A percentile compares a stretch with the other conserved stretches of the same genome.
These are phyloP conservation scores for Cyberlindnera euphorbiiphila DNA, from an alignment of 805 yeast species.

Conservation along the genomic window DNA sequence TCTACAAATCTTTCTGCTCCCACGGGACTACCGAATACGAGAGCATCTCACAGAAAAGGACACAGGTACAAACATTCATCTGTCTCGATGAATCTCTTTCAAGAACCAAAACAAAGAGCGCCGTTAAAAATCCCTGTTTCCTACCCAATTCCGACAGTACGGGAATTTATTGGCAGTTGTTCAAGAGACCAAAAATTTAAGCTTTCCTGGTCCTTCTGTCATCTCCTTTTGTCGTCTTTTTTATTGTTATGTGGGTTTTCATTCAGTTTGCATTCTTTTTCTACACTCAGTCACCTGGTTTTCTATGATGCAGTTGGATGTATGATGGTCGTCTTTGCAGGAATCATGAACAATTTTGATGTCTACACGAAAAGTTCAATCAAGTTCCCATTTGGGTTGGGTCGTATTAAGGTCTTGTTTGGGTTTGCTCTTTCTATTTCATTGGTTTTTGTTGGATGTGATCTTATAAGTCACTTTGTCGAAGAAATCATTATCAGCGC, in stretches of 20 bases:
- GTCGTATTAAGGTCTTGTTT: conserved; percentile 82
- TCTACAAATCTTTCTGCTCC: conserved; percentile 40
- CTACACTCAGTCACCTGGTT: conserved; percentile 80
- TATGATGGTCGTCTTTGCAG: conserved; percentile 62
- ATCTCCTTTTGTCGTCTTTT: conserved; percentile 48
- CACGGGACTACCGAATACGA: conserved; percentile 32
- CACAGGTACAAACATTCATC: conserved; percentile 95
- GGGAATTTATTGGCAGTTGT: conserved; percentile 61
- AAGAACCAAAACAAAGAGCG: conserved; percentile 77
- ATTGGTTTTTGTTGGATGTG: conserved; percentile 86
- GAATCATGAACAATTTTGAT: conserved; percentile 83
- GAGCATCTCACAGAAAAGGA: conserved; percentile 80
- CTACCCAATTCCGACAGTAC: conserved; percentile 41
- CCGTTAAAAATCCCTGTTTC: conserved; percentile 75
- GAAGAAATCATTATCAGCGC: conserved; percentile 52
- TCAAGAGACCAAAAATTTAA: conserved; percentile 53
- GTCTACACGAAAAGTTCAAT: conserved; percentile 85
- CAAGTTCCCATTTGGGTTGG: conserved; percentile 87
- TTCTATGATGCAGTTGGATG: conserved; percentile 86
- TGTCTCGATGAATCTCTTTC: conserved; percentile 92
- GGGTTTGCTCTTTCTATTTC: conserved; percentile 87
- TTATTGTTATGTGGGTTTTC: conserved; percentile 60
- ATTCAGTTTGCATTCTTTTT: conserved; percentile 54
- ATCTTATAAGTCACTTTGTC: conserved; percentile 77
- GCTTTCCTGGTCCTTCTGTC: conserved; percentile 55